phyloP scores from a whole-genome alignment of 2,329 filamentous ascomycete genomes.

The Stachybotrys chartarum region DNA sequence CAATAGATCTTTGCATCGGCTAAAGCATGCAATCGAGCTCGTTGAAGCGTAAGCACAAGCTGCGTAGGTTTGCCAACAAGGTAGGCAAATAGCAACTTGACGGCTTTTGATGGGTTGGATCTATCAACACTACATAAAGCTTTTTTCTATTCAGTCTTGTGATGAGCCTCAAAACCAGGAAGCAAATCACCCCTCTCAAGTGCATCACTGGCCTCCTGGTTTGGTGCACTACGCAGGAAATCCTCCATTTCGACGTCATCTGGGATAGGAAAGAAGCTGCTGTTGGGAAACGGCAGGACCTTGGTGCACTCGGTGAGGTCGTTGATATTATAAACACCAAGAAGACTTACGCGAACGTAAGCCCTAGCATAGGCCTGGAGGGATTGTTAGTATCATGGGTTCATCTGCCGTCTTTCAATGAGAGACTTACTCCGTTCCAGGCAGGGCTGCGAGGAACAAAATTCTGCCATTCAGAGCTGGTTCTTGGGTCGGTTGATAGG shows the following conservation, averaged over 20 bases:
- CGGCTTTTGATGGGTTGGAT: too few relatives aligned
- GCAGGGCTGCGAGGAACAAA: slow-evolving; percentile 20
- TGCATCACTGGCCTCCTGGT: neutral
- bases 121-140: too few relatives aligned
- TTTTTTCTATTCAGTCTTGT: too few relatives aligned
- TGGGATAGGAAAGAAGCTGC: slow-evolving; percentile 16
- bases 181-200: slow-evolving; percentile 3
- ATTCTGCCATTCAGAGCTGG: slow-evolving; percentile 24
- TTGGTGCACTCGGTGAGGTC: slow-evolving; percentile 44
- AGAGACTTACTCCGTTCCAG: slow-evolving; percentile 30
- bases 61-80: too few relatives aligned
- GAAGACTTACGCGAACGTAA: slow-evolving; percentile 43
- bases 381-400: neutral
- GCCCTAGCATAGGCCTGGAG: slow-evolving; percentile 38
- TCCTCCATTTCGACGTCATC: slow-evolving; percentile 11
- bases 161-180: neutral
- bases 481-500: slow-evolving; percentile 25
- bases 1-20: too few relatives aligned
- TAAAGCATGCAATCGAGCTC: too few relatives aligned
- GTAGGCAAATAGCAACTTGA: too few relatives aligned
- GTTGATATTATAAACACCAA: slow-evolving; percentile 49
- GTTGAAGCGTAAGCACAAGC: too few relatives aligned
- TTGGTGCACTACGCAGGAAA: slow-evolving; percentile 1
- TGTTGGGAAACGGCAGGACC: slow-evolving; percentile 21
- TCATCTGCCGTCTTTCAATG: neutral